A percentile compares a stretch with the other conserved stretches of the same genome.
Evolutionary conservation across 1,284 basidiomycete genomes (phyloP).

Genomic region (Cerioporus squamosus): DNA sequence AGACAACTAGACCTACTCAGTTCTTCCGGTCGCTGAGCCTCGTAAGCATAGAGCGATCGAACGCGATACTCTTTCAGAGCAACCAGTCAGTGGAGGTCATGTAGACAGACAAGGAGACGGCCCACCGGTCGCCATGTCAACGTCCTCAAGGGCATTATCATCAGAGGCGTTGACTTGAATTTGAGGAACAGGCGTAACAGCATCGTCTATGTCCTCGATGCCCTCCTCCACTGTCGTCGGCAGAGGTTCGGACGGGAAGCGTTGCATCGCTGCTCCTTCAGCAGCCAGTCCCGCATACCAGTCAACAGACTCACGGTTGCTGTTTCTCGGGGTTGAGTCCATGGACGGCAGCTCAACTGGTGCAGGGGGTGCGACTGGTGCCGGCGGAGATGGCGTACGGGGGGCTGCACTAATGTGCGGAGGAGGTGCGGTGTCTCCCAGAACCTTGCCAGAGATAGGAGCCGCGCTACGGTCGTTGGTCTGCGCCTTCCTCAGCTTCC

Average conservation of each 20-base stretch:
- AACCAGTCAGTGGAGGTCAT: slow-evolving; percentile 10
- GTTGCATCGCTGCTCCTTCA: slow-evolving; percentile 50
- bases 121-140: slow-evolving; percentile 70
- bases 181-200: slow-evolving; percentile 41
- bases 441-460: slow-evolving; percentile 71
- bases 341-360: slow-evolving; percentile 18
- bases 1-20: slow-evolving; percentile 58
- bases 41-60: slow-evolving; percentile 82
- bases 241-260: slow-evolving; percentile 40
- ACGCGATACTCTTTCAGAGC: slow-evolving; percentile 67
- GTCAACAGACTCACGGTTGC: slow-evolving; percentile 84
- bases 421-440: slow-evolving; percentile 81
- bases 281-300: slow-evolving; percentile 92
- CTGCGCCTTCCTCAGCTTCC: slow-evolving; percentile 74
- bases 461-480: slow-evolving; percentile 87
- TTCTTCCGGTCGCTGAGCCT: slow-evolving; percentile 86
- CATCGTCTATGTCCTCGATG: slow-evolving; percentile 39
- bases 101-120: neutral
- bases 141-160: slow-evolving; percentile 72
- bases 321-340: slow-evolving; percentile 32
- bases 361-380: slow-evolving; percentile 20
- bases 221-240: slow-evolving; percentile 66
- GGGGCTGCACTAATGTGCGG: slow-evolving; percentile 63
- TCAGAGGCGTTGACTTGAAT: slow-evolving; percentile 64
- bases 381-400: slow-evolving; percentile 46